A percentile compares a stretch with the other conserved stretches of the same genome.
These are phyloP conservation scores for Aspergillus novoparasiticus DNA, from an alignment of 2,329 filamentous ascomycete genomes.

Conservation along the genomic window DNA sequence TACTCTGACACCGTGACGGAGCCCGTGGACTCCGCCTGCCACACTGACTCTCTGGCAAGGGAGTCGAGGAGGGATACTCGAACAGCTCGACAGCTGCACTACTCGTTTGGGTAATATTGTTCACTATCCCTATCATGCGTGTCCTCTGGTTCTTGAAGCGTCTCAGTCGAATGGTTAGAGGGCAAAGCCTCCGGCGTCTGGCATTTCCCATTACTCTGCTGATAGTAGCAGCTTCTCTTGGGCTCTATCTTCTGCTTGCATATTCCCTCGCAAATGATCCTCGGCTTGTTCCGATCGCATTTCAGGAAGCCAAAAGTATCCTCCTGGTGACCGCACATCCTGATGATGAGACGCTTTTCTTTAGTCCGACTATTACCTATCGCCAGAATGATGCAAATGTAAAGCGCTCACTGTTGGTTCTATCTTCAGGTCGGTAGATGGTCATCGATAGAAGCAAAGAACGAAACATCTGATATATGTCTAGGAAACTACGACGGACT, in stretches of 20 bases:
- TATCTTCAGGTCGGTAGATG: constrained; percentile 23
- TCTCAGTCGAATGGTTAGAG: background rate
- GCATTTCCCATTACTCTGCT: background rate
- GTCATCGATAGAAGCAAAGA: rapidly evolving
- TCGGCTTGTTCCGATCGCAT: constrained; percentile 39
- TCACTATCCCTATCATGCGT: background rate
- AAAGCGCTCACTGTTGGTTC: constrained; percentile 24
- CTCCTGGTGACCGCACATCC: constrained; percentile 43
- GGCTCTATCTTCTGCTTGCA: constrained; percentile 39
- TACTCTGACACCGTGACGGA: background rate
- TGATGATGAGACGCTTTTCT: constrained; percentile 33
- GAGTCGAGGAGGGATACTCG: background rate
- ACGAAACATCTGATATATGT: background rate
- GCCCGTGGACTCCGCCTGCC: background rate
- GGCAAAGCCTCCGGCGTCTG: background rate
- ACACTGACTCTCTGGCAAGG: background rate
- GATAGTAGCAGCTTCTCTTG: background rate
- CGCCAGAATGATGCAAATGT: constrained; percentile 18
- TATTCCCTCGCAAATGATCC: constrained; percentile 41
- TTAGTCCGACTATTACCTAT: constrained; percentile 28
- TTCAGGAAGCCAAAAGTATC: constrained; percentile 38
- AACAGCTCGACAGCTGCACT: background rate
- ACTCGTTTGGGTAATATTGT: background rate
- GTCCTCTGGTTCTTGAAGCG: background rate
- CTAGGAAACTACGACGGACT: constrained; percentile 26